These are phyloP conservation scores for Verbascum thapsus DNA, from an alignment of 257 asterid genomes.

Conservation along the genomic window DNA sequence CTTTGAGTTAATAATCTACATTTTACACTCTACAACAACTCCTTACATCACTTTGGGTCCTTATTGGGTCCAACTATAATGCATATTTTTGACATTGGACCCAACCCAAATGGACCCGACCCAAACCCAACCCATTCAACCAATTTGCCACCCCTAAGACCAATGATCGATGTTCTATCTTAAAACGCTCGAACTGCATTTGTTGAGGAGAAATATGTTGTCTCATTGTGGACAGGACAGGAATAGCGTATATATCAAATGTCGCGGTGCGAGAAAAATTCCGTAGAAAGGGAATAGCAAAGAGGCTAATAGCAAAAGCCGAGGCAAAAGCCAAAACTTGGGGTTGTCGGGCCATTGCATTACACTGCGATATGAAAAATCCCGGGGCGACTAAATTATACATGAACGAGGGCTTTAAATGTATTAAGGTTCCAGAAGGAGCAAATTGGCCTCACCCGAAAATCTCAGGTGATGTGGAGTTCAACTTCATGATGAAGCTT, in stretches of 20 bases:
- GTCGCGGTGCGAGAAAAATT: constrained; percentile 76
- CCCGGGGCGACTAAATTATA: constrained; percentile 72
- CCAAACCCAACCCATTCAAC: too few species aligned
- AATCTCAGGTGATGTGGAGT: constrained; percentile 57
- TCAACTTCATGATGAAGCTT: constrained; percentile 88
- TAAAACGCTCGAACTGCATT: background rate
- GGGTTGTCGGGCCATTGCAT: constrained; percentile 89
- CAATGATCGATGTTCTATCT: too few species aligned
- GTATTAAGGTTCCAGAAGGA: constrained; percentile 62
- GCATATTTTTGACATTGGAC: too few species aligned
- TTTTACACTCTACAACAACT: too few species aligned
- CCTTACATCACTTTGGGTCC: too few species aligned
- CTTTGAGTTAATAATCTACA: too few species aligned
- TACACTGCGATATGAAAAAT: constrained; percentile 75
- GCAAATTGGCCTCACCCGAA: constrained; percentile 93
- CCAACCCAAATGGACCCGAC: too few species aligned
- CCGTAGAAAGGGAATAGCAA: constrained; percentile 81
- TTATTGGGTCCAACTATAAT: too few species aligned
- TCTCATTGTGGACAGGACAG: constrained; percentile 57
- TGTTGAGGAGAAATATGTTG: background rate
- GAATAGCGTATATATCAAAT: constrained; percentile 86
- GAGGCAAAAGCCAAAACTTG: constrained; percentile 79
- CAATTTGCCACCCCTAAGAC: too few species aligned
- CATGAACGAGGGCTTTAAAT: constrained; percentile 60
- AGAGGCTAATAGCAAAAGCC: constrained; percentile 65